Evolutionary conservation across 1,284 basidiomycete genomes (phyloP).

Genomic region (Rhodotorula sp.): DNA sequence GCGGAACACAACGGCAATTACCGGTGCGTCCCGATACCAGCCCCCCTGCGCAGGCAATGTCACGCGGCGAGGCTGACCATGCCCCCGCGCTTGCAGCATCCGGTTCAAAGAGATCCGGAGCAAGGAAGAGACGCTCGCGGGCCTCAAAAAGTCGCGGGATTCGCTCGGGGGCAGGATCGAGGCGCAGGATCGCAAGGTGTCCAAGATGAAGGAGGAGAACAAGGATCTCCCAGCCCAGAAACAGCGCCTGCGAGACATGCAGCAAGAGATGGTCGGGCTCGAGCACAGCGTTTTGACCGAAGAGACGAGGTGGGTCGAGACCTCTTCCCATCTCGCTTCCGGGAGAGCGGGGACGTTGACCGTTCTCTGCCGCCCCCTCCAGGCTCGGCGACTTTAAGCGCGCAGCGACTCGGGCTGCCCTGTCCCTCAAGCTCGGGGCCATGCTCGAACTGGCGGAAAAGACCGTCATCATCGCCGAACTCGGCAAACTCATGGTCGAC

Average conservation of each 20-base stretch:
- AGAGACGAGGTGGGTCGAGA: constrained; percentile 38
- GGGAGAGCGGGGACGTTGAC: neutral
- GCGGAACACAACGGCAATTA: constrained; percentile 44
- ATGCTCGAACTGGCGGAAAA: constrained; percentile 47
- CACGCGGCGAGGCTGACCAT: neutral
- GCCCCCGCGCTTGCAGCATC: constrained; percentile 13
- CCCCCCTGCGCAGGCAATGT: neutral
- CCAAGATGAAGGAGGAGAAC: constrained; percentile 48
- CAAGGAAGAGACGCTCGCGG: constrained; percentile 44
- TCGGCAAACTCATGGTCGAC: constrained; percentile 46
- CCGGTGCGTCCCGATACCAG: constrained; percentile 25
- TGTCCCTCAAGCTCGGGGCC: constrained; percentile 43
- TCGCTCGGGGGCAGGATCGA: constrained; percentile 43
- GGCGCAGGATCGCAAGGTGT: constrained; percentile 44
- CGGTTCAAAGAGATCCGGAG: constrained; percentile 46
- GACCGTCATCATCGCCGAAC: constrained; percentile 45
- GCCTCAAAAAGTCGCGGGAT: constrained; percentile 43
- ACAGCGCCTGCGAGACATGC: constrained; percentile 42
- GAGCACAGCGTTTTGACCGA: constrained; percentile 46
- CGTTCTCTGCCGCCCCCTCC: too few species aligned
- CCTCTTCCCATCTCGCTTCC: too few species aligned
- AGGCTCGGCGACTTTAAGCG: constrained; percentile 40
- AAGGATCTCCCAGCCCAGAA: constrained; percentile 43
- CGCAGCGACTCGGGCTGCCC: constrained; percentile 21
- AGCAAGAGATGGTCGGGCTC: constrained; percentile 45